These are phyloP conservation scores for Xylaria sp. DNA, from an alignment of 2,329 filamentous ascomycete genomes.

Conservation along the genomic window DNA sequence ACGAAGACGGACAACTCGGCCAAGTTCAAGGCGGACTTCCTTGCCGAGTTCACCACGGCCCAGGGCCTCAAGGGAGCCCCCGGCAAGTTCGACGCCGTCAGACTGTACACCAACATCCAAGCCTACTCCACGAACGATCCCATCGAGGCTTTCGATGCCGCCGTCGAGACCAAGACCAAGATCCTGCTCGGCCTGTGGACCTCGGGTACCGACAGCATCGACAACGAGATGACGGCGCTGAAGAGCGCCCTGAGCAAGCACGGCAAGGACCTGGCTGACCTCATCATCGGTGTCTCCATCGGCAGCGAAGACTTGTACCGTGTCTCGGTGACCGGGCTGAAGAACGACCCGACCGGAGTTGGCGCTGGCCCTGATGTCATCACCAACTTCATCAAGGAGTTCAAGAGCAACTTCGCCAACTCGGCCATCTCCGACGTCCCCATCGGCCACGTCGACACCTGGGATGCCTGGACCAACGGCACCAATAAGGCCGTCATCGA, in stretches of 20 bases:
- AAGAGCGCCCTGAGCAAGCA: constrained; percentile 58
- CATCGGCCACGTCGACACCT: constrained; percentile 68
- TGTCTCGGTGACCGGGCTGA: constrained; percentile 47
- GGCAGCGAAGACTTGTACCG: constrained; percentile 69
- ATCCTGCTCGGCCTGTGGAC: constrained; percentile 67
- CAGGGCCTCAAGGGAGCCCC: constrained; percentile 47
- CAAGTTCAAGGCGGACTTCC: constrained; percentile 48
- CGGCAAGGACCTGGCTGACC: constrained; percentile 55
- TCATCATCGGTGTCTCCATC: constrained; percentile 64
- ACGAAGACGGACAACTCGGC: constrained; percentile 47
- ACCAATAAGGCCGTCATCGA: constrained; percentile 62
- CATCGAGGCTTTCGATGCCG: constrained; percentile 75
- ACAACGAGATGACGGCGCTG: constrained; percentile 63
- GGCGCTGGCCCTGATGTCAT: constrained; percentile 58
- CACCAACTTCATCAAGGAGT: constrained; percentile 67
- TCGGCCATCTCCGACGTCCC: constrained; percentile 51
- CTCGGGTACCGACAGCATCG: constrained; percentile 51
- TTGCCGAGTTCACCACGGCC: constrained; percentile 48
- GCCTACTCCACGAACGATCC: constrained; percentile 59
- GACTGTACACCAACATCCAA: constrained; percentile 47
- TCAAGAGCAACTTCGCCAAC: constrained; percentile 60
- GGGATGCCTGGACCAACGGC: constrained; percentile 61
- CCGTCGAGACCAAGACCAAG: constrained; percentile 59
- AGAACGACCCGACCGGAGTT: constrained; percentile 46
- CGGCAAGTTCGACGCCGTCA: constrained; percentile 47